Base-by-base conservation (phyloP, 306 rosid genomes). In the Pyrus pyrifolia region DNA sequence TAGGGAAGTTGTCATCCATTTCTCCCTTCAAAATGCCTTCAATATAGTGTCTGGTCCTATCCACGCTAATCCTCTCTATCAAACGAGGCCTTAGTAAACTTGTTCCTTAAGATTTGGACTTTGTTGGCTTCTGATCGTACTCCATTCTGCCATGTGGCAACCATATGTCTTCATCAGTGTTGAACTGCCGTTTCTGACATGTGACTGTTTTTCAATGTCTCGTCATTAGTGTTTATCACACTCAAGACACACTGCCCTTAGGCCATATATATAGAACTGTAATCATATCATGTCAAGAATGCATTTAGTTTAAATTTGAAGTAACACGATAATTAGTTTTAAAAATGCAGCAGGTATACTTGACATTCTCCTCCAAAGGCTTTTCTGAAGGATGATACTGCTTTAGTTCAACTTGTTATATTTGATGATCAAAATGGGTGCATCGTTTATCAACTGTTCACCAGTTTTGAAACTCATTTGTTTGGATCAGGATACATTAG, bases 401-500 rank as follows among this genome's bases (percentile, higher is more conserved):
- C 97, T 89, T 83, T 95, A 84, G 84, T 91, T 93, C 94, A 86
- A 89, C 97, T 90, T 92, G 96, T 89, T 88, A 89, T 89, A 85
- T 89, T 89, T 96, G 99, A 93, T 96, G 92, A 88, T 89, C 97
- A 87, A 91, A 88, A 88, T 91, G 91, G 92, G 83, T 92, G 93
- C 94, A 79, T 83, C 93, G 85, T 96, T 93, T 91, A 86, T 89
- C 93, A 88, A 88, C 97, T 91, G 92, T 96, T 92, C 93, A 86
- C 91, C 98, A 91, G 91, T 93, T 92, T 88, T 93, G 93, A 83
- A 84, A 88, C 90, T 87, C 96, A 85, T 89, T 88, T 96, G 91
- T 92, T 91, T 91, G 96, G 99, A 96, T 96, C 98, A 83, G 98
- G 91, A 90, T 92, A 87, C 90, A 63, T 85, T 89, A 96, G 99